These are phyloP conservation scores for Amylocystis lapponica DNA, from an alignment of 768 basidiomycete genomes.

Conservation along the genomic window DNA sequence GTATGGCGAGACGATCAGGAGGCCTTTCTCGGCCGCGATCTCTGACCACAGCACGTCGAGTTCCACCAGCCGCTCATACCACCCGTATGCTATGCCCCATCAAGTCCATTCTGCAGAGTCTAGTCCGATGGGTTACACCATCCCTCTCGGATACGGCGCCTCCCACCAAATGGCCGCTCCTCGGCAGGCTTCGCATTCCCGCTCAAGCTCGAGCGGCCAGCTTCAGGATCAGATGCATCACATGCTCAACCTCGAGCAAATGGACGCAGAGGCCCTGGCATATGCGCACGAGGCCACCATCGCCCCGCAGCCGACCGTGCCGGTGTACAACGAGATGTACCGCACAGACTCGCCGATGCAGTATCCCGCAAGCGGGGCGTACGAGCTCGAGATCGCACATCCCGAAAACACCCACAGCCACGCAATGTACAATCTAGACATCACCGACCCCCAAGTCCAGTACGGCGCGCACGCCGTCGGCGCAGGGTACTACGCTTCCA, in stretches of 20 bases:
- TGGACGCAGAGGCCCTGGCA: conserved; percentile 15
- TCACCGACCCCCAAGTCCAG: conserved; percentile 4
- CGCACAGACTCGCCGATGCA: conserved; percentile 25
- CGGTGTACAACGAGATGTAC: conserved; percentile 19
- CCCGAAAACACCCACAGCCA: conserved; percentile 1
- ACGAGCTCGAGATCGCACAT: conserved; percentile 10
- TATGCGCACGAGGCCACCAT: conserved; percentile 6
- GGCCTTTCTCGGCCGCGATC: conserved; percentile 39
- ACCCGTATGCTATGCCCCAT: conserved; percentile 27
- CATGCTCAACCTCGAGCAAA: conserved; percentile 19
- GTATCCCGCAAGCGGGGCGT: conserved; percentile 13
- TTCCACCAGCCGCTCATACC: conserved; percentile 25
- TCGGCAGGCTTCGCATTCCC: conserved; percentile 6
- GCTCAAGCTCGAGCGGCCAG: conserved; percentile 19
- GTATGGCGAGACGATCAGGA: conserved; percentile 41
- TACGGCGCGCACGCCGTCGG: conserved; percentile 7
- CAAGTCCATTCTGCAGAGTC: conserved; percentile 27
- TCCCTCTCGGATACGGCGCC: conserved; percentile 30
- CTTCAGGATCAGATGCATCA: conserved; percentile 22
- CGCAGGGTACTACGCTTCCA: conserved; percentile 2
- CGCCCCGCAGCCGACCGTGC: conserved; percentile 9
- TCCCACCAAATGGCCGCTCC: conserved; percentile 6
- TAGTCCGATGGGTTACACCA: conserved; percentile 45
- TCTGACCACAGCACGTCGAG: conserved; percentile 27
- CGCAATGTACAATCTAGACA: conserved; percentile 6